Evolutionary conservation across 2,329 filamentous ascomycete genomes (phyloP).

Genomic region (Neobulgaria alba): DNA sequence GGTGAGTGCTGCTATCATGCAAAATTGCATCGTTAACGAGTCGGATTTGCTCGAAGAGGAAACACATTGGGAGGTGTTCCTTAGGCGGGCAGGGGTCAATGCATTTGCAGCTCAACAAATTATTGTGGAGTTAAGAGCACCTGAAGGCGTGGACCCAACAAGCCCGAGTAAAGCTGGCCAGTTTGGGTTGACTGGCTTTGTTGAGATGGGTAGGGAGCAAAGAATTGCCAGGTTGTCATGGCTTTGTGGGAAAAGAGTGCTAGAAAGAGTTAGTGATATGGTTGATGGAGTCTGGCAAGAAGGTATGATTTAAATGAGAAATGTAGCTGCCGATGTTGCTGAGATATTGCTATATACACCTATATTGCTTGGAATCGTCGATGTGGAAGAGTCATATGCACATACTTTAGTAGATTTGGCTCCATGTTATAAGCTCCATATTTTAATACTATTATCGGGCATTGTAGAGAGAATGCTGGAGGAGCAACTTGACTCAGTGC

Average conservation of each 20-base stretch:
- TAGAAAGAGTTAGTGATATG: slow-evolving; percentile 41
- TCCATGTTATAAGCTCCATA: slow-evolving; percentile 34
- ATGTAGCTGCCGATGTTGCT: slow-evolving; percentile 4
- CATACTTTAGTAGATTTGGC: slow-evolving; percentile 1
- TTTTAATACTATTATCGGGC: slow-evolving; percentile 37
- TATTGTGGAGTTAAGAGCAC: slow-evolving; percentile 38
- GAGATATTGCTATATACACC: slow-evolving; percentile 1
- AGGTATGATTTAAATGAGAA: neutral
- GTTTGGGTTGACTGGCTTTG: slow-evolving; percentile 44
- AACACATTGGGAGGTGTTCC: slow-evolving; percentile 58
- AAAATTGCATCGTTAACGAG: slow-evolving; percentile 17
- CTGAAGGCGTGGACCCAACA: slow-evolving; percentile 15
- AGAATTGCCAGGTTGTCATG: slow-evolving; percentile 41
- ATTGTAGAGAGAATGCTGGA: neutral
- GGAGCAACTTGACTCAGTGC: neutral
- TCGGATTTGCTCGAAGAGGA: slow-evolving; percentile 43
- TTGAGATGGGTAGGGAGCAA: slow-evolving; percentile 45
- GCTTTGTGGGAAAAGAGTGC: slow-evolving; percentile 42
- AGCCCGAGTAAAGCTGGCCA: slow-evolving; percentile 15
- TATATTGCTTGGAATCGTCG: slow-evolving; percentile 10
- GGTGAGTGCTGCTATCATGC: slow-evolving; percentile 44
- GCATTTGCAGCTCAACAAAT: slow-evolving; percentile 62
- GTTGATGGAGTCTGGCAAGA: slow-evolving; percentile 38
- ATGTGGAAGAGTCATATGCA: slow-evolving; percentile 6
- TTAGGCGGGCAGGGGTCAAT: slow-evolving; percentile 60